A percentile compares a stretch with the other conserved stretches of the same genome.
Evolutionary conservation across 257 asterid genomes (phyloP).

Genomic region (Forsythia suspensa): DNA sequence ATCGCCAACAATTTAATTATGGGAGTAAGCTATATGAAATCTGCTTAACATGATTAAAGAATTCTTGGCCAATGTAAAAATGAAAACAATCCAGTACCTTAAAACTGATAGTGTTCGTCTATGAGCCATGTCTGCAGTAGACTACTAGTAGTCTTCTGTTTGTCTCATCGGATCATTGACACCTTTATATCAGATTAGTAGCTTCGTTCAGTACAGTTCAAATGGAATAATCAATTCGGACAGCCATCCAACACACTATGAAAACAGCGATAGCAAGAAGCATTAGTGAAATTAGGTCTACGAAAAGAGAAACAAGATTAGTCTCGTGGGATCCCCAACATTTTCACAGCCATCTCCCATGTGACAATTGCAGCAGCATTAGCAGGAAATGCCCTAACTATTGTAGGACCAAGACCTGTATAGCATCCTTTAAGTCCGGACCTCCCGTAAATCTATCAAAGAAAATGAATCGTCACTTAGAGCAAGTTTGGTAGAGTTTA

Average conservation of each 20-base stretch:
- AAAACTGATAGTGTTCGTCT: constrained; percentile 13
- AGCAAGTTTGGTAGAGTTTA: no score
- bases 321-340: constrained; percentile 64
- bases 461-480: constrained; percentile 30
- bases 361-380: constrained; percentile 50
- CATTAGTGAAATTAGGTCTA: constrained; percentile 21
- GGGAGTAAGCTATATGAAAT: neutral
- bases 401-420: constrained; percentile 83
- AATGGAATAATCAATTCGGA: constrained; percentile 13
- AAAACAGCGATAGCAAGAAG: constrained; percentile 19
- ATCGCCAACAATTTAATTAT: neutral
- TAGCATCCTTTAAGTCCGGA: constrained; percentile 86
- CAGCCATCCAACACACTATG: constrained; percentile 14
- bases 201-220: constrained; percentile 7
- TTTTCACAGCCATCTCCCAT: constrained; percentile 60
- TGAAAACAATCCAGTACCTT: constrained; percentile 2
- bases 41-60: neutral
- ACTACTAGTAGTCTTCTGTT: neutral
- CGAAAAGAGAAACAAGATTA: constrained; percentile 23
- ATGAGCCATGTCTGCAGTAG: constrained; percentile 12
- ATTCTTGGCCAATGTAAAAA: constrained; percentile 17
- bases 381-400: constrained; percentile 70
- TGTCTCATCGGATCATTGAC: constrained; percentile 15
- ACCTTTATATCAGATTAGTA: constrained; percentile 8
- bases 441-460: constrained; percentile 67